These are phyloP conservation scores for Rhodofomes roseus DNA, from an alignment of 1,284 basidiomycete genomes.

Conservation along the genomic window DNA sequence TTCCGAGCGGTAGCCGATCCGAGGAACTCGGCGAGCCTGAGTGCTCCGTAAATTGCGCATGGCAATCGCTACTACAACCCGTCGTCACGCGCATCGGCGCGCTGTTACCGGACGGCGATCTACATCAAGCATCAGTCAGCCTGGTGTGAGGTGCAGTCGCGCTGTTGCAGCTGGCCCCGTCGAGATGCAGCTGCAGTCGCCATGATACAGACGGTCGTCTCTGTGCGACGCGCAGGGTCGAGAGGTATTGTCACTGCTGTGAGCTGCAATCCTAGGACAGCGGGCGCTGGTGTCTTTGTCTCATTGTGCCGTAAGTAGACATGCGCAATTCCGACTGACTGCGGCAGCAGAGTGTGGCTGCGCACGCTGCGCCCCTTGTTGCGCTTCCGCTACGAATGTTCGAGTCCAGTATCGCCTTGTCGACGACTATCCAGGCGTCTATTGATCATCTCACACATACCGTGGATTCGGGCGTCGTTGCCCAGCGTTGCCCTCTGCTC, in stretches of 20 bases:
- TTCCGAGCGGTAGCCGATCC: not conserved
- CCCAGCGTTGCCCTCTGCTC: constrained; percentile 3
- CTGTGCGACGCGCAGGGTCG: not conserved
- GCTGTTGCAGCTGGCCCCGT: not conserved
- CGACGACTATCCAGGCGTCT: constrained; percentile 11
- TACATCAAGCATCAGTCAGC: constrained; percentile 2
- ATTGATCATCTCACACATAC: constrained; percentile 12
- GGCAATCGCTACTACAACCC: not conserved
- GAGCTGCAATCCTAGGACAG: not conserved
- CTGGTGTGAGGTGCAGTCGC: not conserved
- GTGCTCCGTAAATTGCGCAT: too few relatives aligned
- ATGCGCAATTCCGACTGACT: not conserved
- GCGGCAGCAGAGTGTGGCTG: not conserved
- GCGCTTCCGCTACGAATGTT: not conserved
- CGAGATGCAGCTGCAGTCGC: not conserved
- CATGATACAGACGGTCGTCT: not conserved
- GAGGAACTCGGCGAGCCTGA: not conserved
- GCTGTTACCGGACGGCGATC: not conserved
- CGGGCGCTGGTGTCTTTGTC: not conserved
- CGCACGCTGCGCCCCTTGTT: constrained; percentile 3
- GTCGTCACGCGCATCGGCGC: not conserved
- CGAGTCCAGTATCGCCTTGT: constrained; percentile 10
- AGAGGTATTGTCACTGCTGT: not conserved
- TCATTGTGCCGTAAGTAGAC: not conserved
- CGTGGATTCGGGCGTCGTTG: constrained; percentile 1